Evolutionary conservation across 108 stramenopile species (phyloP), one percentile per base, ranked within the genome.

Genomic region (Pseudonitzschia multiseries): DNA sequence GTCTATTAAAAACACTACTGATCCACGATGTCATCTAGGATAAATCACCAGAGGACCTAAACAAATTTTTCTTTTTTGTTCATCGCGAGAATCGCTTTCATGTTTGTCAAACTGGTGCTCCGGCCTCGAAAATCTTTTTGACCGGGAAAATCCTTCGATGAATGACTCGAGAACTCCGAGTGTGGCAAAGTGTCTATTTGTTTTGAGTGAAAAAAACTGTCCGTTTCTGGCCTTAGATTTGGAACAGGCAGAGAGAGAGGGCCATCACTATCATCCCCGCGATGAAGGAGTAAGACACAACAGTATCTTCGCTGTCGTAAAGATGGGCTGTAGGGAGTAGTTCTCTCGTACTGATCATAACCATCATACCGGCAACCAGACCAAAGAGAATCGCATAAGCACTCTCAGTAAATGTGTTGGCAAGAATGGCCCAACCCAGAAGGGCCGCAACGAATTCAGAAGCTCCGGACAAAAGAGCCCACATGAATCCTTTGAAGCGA

Each of bases 231-330:
- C 50, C n/a, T 51, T 51, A 51, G n/a, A 51, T 51, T 21, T 62
- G 14, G 40, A 99, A 97, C 29, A 97, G 76, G 17, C 91, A 79
- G 33, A 99, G 79, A n/a, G 94, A 94, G 14, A 93, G 29, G 29
- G 98, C 94, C 80, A 99, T 97, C 32, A 97, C 67, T 0, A 73
- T 76, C 98, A 97, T 97, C 21, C 98, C 98, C 18, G 56, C 74
- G 50, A 96, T 77, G 56, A 98, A 79, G 41, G 89, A 84, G 64
- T 92, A 76, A 15, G 94, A 95, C 10, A 96, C 92, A 27, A 96
- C 90, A 15, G 76, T 80, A 63, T 96, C 94, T 29, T 87, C 80
- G 21, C 93, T 89, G 75, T 97, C 97, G 75, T 97, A 97, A n/a
- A 90, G 75, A 73, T 95, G 92, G 29, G 98, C 96, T 1, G 97